phyloP scores from a whole-genome alignment of 768 basidiomycete genomes.

The Hygrocybe punicea region DNA sequence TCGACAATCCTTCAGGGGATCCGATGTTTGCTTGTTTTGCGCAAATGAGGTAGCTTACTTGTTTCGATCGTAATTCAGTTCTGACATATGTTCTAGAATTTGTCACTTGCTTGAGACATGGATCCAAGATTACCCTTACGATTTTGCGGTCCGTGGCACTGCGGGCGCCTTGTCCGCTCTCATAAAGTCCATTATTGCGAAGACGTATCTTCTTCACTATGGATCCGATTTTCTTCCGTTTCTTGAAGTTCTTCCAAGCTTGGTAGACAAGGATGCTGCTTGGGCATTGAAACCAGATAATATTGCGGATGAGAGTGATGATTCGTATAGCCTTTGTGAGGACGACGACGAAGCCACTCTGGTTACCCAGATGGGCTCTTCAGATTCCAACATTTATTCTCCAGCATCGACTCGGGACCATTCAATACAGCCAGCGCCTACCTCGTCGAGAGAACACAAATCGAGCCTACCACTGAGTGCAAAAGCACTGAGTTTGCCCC shows the following conservation, averaged over 20 bases:
- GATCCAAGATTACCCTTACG: conserved; percentile 71
- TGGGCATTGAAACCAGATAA: conserved; percentile 74
- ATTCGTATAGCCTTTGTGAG: conserved; percentile 46
- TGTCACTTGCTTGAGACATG: conserved; percentile 76
- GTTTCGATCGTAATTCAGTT: conserved; percentile 7
- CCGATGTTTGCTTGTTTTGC: conserved; percentile 85
- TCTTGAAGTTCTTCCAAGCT: conserved; percentile 58
- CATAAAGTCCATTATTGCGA: conserved; percentile 73
- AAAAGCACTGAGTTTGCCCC: conserved; percentile 40
- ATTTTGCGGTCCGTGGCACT: conserved; percentile 76
- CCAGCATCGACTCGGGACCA: conserved; percentile 26
- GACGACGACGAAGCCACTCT: conserved; percentile 31
- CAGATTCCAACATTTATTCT: conserved; percentile 13
- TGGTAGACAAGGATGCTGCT: conserved; percentile 63
- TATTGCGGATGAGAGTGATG: conserved; percentile 59
- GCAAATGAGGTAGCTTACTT: conserved; percentile 67
- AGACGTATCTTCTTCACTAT: conserved; percentile 81
- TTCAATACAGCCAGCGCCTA: conserved; percentile 13
- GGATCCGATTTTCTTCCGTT: conserved; percentile 82
- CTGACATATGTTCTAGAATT: conserved; percentile 47
- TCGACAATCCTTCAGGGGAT: conserved; percentile 69
- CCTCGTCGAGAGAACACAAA: conserved; percentile 57
- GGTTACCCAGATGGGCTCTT: conserved; percentile 17
- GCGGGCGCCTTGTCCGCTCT: conserved; percentile 69
- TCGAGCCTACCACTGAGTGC: conserved; percentile 58